phyloP scores from a whole-genome alignment of 768 basidiomycete genomes.

The Termitomyces sp. region DNA sequence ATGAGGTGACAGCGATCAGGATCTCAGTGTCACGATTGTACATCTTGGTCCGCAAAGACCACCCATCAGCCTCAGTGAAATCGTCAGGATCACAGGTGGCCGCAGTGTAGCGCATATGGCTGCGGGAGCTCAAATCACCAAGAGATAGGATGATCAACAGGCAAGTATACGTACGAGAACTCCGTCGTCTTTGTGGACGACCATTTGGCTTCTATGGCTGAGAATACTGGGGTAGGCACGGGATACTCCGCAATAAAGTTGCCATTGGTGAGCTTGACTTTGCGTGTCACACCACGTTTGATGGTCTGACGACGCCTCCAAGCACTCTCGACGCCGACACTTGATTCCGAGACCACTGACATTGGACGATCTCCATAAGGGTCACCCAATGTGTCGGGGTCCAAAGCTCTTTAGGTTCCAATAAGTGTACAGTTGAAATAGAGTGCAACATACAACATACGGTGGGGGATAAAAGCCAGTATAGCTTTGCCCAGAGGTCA shows the following conservation, averaged over 20 bases:
- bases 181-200: conserved; percentile 71
- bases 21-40: conserved; percentile 91
- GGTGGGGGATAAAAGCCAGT: conserved; percentile 70
- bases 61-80: conserved; percentile 74
- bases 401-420: conserved; percentile 29
- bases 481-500: conserved; percentile 53
- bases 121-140: conserved; percentile 17
- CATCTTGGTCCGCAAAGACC: conserved; percentile 75
- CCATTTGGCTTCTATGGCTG: conserved; percentile 80
- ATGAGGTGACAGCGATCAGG: conserved; percentile 90
- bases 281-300: conserved; percentile 88
- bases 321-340: conserved; percentile 52
- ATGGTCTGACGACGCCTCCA: conserved; percentile 82
- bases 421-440: conserved; percentile 5
- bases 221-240: conserved; percentile 79
- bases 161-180: conserved; percentile 65
- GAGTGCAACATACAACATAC: conserved; percentile 34
- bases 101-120: conserved; percentile 92
- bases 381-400: conserved; percentile 62
- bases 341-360: conserved; percentile 48
- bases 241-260: conserved; percentile 89
- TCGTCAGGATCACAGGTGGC: conserved; percentile 91
- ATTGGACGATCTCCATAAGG: conserved; percentile 49
- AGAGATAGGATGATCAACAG: background rate
- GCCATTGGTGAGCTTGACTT: conserved; percentile 89